Conservation (phyloP, 495 filamentous ascomycete genomes). For the Tuber microsphaerosporum region DNA sequence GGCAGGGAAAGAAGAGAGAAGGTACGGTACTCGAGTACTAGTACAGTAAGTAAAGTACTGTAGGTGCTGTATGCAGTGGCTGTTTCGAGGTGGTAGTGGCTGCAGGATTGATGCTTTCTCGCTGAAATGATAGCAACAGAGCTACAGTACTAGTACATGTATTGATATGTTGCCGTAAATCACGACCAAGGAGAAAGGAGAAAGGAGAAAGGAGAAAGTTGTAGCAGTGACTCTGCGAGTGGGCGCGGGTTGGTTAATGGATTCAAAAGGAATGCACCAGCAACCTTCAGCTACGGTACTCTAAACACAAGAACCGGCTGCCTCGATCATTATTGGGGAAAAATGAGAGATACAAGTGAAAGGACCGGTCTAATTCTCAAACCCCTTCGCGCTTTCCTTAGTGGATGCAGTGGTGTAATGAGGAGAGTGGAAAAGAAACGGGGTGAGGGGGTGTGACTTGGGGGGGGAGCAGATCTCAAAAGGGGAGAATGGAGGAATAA, state of each 20-base stretch:
- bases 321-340: neutral
- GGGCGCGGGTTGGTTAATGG: neutral
- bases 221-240: neutral
- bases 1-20: neutral
- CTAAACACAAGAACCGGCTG: neutral
- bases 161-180: neutral
- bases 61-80: neutral
- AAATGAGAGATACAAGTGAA: neutral
- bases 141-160: no score
- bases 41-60: neutral
- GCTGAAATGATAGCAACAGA: neutral
- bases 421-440: neutral
- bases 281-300: neutral
- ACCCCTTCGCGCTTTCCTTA: neutral
- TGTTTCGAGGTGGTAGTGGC: neutral
- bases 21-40: no score
- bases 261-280: neutral
- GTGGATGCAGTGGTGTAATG: no score
- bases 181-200: no score
- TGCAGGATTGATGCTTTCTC: neutral
- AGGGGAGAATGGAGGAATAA: neutral
- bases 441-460: neutral
- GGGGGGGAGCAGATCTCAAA: neutral
- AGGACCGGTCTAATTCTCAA: neutral
- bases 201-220: neutral